Base-by-base conservation (phyloP, 306 rosid species). In the Dalbergia oliveri region DNA sequence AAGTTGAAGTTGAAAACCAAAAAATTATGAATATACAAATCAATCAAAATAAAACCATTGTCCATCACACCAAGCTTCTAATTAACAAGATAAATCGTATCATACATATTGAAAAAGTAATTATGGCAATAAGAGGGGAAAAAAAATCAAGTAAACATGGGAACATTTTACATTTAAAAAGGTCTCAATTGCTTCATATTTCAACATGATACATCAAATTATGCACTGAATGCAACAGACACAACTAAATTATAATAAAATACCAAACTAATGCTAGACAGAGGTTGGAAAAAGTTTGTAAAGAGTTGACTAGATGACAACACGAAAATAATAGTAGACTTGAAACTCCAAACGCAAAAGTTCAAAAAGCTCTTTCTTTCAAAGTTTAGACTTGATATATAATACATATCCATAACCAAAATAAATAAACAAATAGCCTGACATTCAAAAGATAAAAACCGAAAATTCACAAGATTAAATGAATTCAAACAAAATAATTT, bases 31-130 rank as follows among this genome's bases (percentile, higher is more conserved):
- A 67, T 19, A 18, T 35, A 39, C 57, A 79, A 37, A 74, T 14
- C 45, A 79, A 23, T 62, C 35, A 19, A 50, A 67, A 21, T 37
- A 78, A 53, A 39, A 35, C 58, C 47, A 77, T 33, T 66, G 54
- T 18, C 44, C 77, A 56, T 64, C 41, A 16, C 67, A 75, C 58
- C 49, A 68, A 53, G 19, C 62, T 50, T 23, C n/a, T 11, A 57
- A 73, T 66, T 5, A 81, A 66, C 33, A 15, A 64, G 31, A 53
- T 9, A 61, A 71, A 66, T 35, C 26, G 49, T 59, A 75, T 12
- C n/a, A 68, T 33, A 45, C 43, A 49, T 12, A 50, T 18, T n/a
- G 34, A 44, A 73, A 58, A 74, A 35, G 13, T 15, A 44, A 66
- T 3, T 41, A 19, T 15, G 18, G 23, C 23, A 21, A 21, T 21